Evolutionary conservation across 2,329 filamentous ascomycete genomes (phyloP).

Genomic region (Aspergillus pseudoterreus): DNA sequence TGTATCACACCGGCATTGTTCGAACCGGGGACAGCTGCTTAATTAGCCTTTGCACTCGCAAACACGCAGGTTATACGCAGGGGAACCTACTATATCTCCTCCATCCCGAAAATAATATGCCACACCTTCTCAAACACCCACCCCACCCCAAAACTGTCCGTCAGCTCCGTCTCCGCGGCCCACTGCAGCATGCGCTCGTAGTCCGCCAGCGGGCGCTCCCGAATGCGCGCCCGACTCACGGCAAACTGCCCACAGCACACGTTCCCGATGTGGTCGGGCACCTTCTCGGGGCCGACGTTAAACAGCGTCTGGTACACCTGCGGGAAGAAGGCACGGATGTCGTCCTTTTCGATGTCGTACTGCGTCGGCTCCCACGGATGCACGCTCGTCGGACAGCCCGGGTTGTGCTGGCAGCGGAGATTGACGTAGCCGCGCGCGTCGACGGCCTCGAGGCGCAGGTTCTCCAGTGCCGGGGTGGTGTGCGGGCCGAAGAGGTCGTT

Average conservation of each 20-base stretch:
- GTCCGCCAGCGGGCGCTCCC: constrained; percentile 21
- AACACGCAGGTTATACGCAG: neutral
- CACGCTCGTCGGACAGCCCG: constrained; percentile 40
- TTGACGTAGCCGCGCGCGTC: constrained; percentile 37
- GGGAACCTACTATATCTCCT: constrained; percentile 21
- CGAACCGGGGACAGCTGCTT: constrained; percentile 23
- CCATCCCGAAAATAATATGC: constrained; percentile 32
- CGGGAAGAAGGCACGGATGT: constrained; percentile 25
- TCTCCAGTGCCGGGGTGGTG: constrained; percentile 25
- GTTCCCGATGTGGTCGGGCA: constrained; percentile 26
- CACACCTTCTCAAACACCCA: constrained; percentile 32
- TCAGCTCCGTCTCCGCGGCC: constrained; percentile 26
- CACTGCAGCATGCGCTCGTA: constrained; percentile 32
- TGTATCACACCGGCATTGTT: constrained; percentile 28
- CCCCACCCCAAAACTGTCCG: constrained; percentile 28
- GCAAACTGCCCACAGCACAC: constrained; percentile 36
- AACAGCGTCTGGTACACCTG: constrained; percentile 24
- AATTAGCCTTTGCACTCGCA: neutral
- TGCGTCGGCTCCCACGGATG: constrained; percentile 23
- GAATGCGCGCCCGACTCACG: constrained; percentile 29
- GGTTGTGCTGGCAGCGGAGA: constrained; percentile 34
- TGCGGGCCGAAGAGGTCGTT: constrained; percentile 46
- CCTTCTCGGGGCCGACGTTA: constrained; percentile 17
- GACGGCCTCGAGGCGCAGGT: constrained; percentile 35
- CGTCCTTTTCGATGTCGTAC: constrained; percentile 19